Evolutionary conservation across 2,329 filamentous ascomycete genomes (phyloP), one percentile per base, ranked within the genome.

Genomic region (Aureobasidium sp.): DNA sequence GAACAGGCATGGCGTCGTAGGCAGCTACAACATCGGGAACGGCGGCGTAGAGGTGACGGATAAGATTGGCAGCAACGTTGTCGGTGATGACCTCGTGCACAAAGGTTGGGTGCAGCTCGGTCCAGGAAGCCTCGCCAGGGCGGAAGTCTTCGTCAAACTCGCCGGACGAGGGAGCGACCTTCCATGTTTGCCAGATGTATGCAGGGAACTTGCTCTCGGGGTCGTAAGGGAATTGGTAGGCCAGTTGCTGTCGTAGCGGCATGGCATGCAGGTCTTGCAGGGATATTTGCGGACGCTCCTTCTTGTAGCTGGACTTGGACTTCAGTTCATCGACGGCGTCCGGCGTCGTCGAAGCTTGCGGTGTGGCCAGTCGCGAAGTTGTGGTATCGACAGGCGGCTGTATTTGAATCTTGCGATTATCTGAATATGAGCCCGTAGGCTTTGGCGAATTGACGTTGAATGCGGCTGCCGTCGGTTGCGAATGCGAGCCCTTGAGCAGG

Each of bases 141-240:
- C 92, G 87, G 72, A 96, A 92, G 24, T 80, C 77, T 65, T 87
- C 84, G 12, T 76, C 77, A 72, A 99, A 99, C 65, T 89, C 82
- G 56, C 84, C 81, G 26, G 90, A 88, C 1, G 87, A 83, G 0
- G 93, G 92, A 0, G 86, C 89, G 71, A 85, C 87, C 75, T 95
- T 97, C 94, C 94, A 99, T 15, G 94, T 99, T 81, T 99, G 94
- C 94, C 94, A 99, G 72, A 99, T 95, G 79, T 96, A 97, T 62
- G 92, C 92, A 3, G 94, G 94, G 74, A 97, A 97, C 74, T 93
- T 96, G 68, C 81, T 76, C 71, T 92, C 86, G 65, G 93, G 82
- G 71, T 96, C 89, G 80, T 97, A 99, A 24, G 92, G 91, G 75
- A 94, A 97, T 69, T 95, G 89, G 78, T 96, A 97, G 59, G 87